These are phyloP conservation scores for Ogataea pignaliae DNA, from an alignment of 805 yeast genomes.

Conservation along the genomic window DNA sequence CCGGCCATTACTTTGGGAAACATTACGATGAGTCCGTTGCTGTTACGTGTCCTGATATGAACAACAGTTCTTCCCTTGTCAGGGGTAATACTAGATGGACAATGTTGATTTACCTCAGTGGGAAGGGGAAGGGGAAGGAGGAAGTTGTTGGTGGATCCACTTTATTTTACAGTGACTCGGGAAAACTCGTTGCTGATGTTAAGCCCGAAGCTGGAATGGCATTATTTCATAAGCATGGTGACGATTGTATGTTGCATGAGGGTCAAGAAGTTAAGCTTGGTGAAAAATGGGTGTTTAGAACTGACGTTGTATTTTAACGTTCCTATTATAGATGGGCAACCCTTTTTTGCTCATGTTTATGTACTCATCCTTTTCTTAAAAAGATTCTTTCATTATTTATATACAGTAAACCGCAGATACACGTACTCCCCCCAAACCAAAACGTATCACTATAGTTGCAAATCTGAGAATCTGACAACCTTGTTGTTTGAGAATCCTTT, in stretches of 20 bases:
- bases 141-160: constrained; percentile 60
- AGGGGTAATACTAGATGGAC: constrained; percentile 55
- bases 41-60: constrained; percentile 13
- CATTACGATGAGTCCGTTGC: constrained; percentile 58
- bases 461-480: constrained; percentile 21
- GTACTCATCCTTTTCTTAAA: no score
- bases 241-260: constrained; percentile 58
- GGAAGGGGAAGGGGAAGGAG: constrained; percentile 21
- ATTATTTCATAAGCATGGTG: constrained; percentile 61
- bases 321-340: no score
- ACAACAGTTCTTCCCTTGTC: no score
- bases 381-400: background rate
- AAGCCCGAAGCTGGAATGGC: constrained; percentile 54
- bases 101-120: constrained; percentile 42
- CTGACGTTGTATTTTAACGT: constrained; percentile 43
- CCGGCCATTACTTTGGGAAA: constrained; percentile 55
- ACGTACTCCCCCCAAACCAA: no score
- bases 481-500: constrained; percentile 21
- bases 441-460: background rate
- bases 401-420: no score
- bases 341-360: background rate
- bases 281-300: constrained; percentile 58
- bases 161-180: constrained; percentile 38
- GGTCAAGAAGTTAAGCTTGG: constrained; percentile 49
- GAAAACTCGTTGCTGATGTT: constrained; percentile 26